These are phyloP conservation scores for Kluyveromyces lactis DNA, from an alignment of 805 yeast genomes.

Conservation along the genomic window DNA sequence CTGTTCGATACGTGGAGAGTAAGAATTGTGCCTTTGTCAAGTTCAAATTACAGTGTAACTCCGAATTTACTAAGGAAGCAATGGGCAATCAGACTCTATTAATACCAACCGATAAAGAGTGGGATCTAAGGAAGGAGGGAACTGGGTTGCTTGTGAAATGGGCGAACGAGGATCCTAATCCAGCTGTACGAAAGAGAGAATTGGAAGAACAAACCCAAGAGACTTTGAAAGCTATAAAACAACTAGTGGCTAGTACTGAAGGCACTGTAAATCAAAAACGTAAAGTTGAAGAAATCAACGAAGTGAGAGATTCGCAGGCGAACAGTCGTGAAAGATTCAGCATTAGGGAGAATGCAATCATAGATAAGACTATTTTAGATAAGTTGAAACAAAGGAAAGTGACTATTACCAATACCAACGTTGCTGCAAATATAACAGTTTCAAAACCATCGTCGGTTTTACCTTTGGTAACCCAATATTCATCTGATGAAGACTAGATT, in stretches of 20 bases:
- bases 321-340: too few species aligned
- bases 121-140: conserved; percentile 48
- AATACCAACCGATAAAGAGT: conserved; percentile 30
- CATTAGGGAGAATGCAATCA: background rate
- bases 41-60: conserved; percentile 56
- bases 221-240: conserved; percentile 19
- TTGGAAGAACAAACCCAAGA: conserved; percentile 21
- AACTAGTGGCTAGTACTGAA: conserved; percentile 12
- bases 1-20: conserved; percentile 49
- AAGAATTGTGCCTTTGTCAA: conserved; percentile 76
- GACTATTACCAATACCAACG: background rate
- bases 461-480: conserved; percentile 6
- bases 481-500: conserved; percentile 7
- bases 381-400: conserved; percentile 7
- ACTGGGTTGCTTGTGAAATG: conserved; percentile 48
- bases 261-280: background rate
- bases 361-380: background rate
- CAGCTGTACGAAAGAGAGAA: conserved; percentile 29
- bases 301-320: too few species aligned
- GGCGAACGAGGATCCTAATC: conserved; percentile 88
- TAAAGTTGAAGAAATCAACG: too few species aligned
- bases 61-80: conserved; percentile 94
- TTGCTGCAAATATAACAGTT: too few species aligned
- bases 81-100: conserved; percentile 77
- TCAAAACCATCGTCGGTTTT: background rate